phyloP scores from a whole-genome alignment of 1,284 basidiomycete species.

The Moesziomyces sp. region DNA sequence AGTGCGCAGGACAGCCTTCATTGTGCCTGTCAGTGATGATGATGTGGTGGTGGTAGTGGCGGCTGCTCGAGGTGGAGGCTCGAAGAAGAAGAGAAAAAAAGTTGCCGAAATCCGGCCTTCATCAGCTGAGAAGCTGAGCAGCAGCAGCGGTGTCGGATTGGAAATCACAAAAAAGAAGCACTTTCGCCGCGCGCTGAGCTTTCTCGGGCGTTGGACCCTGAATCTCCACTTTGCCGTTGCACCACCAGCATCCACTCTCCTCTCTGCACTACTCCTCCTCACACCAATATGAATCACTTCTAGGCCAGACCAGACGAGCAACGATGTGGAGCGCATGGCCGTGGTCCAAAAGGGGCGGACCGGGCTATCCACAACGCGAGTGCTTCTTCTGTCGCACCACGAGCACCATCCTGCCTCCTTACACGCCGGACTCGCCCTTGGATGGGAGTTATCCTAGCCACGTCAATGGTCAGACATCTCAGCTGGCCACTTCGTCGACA shows the following conservation, averaged over 20 bases:
- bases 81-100: slow-evolving; percentile 6
- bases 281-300: background rate
- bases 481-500: slow-evolving; percentile 19
- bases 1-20: slow-evolving; percentile 21
- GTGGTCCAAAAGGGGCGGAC: slow-evolving; percentile 19
- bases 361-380: slow-evolving; percentile 38
- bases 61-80: slow-evolving; percentile 10
- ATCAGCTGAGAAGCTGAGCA: background rate
- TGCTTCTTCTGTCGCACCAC: slow-evolving; percentile 57
- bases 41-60: slow-evolving; percentile 1
- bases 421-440: slow-evolving; percentile 8
- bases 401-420: slow-evolving; percentile 55
- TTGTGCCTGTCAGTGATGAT: slow-evolving; percentile 1
- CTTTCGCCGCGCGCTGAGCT: background rate
- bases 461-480: background rate
- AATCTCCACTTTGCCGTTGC: background rate
- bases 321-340: slow-evolving; percentile 24
- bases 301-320: background rate
- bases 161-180: background rate
- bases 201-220: background rate
- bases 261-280: background rate
- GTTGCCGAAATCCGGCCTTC: background rate
- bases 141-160: slow-evolving; percentile 4
- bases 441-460: too few relatives aligned
- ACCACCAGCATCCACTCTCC: background rate